These are phyloP conservation scores for Malus sieversii DNA, from an alignment of 306 rosid species.

Conservation along the genomic window DNA sequence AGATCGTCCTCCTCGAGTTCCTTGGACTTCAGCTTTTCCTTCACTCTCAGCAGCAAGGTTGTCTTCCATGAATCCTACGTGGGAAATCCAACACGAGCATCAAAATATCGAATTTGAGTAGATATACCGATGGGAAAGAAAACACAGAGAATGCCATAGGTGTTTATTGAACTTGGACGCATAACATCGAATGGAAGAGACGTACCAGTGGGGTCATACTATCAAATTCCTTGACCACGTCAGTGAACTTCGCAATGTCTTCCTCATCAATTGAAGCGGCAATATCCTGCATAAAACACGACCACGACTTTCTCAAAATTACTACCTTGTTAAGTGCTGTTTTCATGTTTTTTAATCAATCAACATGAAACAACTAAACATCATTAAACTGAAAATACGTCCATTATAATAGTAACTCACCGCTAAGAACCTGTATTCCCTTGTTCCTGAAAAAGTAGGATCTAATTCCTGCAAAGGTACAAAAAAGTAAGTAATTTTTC, in stretches of 20 bases:
- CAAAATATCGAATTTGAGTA: not conserved
- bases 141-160: not conserved
- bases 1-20: slow-evolving; percentile 98
- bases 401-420: slow-evolving; percentile 31
- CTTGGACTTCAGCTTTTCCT: slow-evolving; percentile 92
- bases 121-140: not conserved
- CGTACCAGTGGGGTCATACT: slow-evolving; percentile 91
- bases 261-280: slow-evolving; percentile 80
- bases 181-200: not conserved
- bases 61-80: slow-evolving; percentile 92
- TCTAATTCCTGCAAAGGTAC: slow-evolving; percentile 71
- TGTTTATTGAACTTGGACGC: not conserved
- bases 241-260: slow-evolving; percentile 76
- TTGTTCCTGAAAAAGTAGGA: slow-evolving; percentile 87
- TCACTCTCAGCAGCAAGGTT: slow-evolving; percentile 88
- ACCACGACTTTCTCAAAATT: not conserved
- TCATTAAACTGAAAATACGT: not conserved
- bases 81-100: slow-evolving; percentile 6
- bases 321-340: not conserved
- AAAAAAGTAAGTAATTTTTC: slow-evolving; percentile 1
- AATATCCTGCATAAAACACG: slow-evolving; percentile 50
- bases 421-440: slow-evolving; percentile 74
- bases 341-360: not conserved
- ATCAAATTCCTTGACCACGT: slow-evolving; percentile 86
- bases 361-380: not conserved